Evolutionary conservation across 1,284 basidiomycete species (phyloP).

Genomic region (Naganishia albida): DNA sequence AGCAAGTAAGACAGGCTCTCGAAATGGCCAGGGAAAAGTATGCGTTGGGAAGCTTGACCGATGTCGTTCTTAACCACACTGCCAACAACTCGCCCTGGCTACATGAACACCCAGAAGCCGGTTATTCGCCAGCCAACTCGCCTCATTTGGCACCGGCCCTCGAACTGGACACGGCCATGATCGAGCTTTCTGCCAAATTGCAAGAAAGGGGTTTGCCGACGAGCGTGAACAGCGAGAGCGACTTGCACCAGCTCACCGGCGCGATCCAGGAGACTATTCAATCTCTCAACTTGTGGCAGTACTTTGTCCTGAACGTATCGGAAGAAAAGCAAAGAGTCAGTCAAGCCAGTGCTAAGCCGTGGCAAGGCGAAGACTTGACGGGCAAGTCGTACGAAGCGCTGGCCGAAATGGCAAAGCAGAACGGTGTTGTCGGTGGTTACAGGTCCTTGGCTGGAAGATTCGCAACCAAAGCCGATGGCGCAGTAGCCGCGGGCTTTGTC

Average conservation of each 20-base stretch:
- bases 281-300: slow-evolving; percentile 79
- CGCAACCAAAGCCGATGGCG: slow-evolving; percentile 65
- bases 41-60: slow-evolving; percentile 82
- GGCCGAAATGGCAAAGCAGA: slow-evolving; percentile 62
- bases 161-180: slow-evolving; percentile 79
- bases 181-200: slow-evolving; percentile 73
- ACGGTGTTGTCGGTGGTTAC: slow-evolving; percentile 63
- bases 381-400: slow-evolving; percentile 68
- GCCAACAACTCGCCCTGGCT: slow-evolving; percentile 90
- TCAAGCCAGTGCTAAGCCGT: slow-evolving; percentile 59
- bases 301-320: slow-evolving; percentile 77
- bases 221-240: slow-evolving; percentile 63
- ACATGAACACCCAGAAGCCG: slow-evolving; percentile 89
- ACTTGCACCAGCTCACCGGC: slow-evolving; percentile 66
- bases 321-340: slow-evolving; percentile 62
- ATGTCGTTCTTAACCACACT: slow-evolving; percentile 93
- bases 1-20: slow-evolving; percentile 60
- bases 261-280: slow-evolving; percentile 68
- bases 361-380: slow-evolving; percentile 62
- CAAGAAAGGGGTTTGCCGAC: slow-evolving; percentile 70
- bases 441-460: slow-evolving; percentile 67
- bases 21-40: slow-evolving; percentile 77
- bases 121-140: slow-evolving; percentile 82
- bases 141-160: slow-evolving; percentile 85
- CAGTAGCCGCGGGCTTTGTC: slow-evolving; percentile 69